These are phyloP conservation scores for Plenodomus lindquistii DNA, from an alignment of 2,329 filamentous ascomycete species.

Conservation along the genomic window DNA sequence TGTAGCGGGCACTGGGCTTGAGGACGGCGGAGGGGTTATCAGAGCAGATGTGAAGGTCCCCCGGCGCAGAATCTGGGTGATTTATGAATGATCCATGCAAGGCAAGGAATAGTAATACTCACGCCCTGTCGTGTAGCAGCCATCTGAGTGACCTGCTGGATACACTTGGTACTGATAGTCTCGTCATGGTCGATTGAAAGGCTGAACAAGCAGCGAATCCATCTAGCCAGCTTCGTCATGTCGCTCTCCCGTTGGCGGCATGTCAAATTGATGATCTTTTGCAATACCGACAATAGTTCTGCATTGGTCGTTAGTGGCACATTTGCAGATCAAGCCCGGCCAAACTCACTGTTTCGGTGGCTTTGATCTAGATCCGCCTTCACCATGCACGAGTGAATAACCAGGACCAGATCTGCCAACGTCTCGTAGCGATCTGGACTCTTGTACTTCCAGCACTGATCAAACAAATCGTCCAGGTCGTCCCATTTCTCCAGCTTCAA, in stretches of 20 bases:
- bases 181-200: constrained; percentile 63
- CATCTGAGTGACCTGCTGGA: constrained; percentile 62
- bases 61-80: constrained; percentile 1
- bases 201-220: constrained; percentile 78
- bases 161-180: constrained; percentile 60
- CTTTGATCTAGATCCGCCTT: constrained; percentile 28
- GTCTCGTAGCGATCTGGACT: constrained; percentile 49
- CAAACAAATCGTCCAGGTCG: constrained; percentile 63
- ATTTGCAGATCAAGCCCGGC: constrained; percentile 21
- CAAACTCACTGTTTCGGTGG: constrained; percentile 38
- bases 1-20: constrained; percentile 8
- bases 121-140: constrained; percentile 34
- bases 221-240: constrained; percentile 67
- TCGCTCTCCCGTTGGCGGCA: constrained; percentile 62
- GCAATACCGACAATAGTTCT: constrained; percentile 50
- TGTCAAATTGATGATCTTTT: constrained; percentile 71
- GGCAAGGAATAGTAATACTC: constrained; percentile 14
- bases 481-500: constrained; percentile 70
- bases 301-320: constrained; percentile 7
- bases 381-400: constrained; percentile 46
- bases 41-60: constrained; percentile 1
- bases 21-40: constrained; percentile 20
- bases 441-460: constrained; percentile 45
- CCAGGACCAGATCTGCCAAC: constrained; percentile 52
- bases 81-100: constrained; percentile 5